Evolutionary conservation across 1,284 basidiomycete species (phyloP).

Genomic region (Abortiporus biennis): DNA sequence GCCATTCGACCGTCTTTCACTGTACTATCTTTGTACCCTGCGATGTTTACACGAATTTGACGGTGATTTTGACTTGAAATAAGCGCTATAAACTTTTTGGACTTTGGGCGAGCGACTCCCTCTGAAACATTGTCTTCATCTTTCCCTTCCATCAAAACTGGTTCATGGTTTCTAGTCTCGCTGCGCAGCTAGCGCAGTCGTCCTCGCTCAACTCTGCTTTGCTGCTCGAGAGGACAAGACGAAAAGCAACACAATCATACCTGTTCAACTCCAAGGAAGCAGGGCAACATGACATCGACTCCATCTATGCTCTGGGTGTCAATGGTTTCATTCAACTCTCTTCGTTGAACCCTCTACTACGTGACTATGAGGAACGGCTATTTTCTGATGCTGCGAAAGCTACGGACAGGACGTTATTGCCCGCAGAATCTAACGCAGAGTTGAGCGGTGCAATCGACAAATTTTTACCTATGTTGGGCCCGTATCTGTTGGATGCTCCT

Average conservation of each 20-base stretch:
- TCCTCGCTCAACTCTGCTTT: slow-evolving; percentile 78
- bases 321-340: slow-evolving; percentile 81
- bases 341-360: slow-evolving; percentile 55
- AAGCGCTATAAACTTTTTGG: too few species aligned
- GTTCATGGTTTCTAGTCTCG: slow-evolving; percentile 82
- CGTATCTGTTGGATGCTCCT: slow-evolving; percentile 77
- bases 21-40: too few species aligned
- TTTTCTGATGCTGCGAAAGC: slow-evolving; percentile 79
- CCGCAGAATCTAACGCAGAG: slow-evolving; percentile 54
- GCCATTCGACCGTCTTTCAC: too few species aligned
- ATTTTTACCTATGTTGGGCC: slow-evolving; percentile 72
- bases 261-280: slow-evolving; percentile 84
- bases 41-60: too few species aligned
- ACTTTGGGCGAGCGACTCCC: too few species aligned
- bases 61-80: too few species aligned
- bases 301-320: slow-evolving; percentile 77
- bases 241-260: slow-evolving; percentile 66
- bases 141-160: too few species aligned
- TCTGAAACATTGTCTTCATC: too few species aligned
- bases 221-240: slow-evolving; percentile 63
- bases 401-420: slow-evolving; percentile 80
- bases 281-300: slow-evolving; percentile 79
- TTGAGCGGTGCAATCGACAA: slow-evolving; percentile 57
- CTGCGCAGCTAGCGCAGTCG: slow-evolving; percentile 76
- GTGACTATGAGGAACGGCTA: slow-evolving; percentile 68